Conservation (phyloP, 1,284 basidiomycete genomes). For the Leucoagaricus sp. region DNA sequence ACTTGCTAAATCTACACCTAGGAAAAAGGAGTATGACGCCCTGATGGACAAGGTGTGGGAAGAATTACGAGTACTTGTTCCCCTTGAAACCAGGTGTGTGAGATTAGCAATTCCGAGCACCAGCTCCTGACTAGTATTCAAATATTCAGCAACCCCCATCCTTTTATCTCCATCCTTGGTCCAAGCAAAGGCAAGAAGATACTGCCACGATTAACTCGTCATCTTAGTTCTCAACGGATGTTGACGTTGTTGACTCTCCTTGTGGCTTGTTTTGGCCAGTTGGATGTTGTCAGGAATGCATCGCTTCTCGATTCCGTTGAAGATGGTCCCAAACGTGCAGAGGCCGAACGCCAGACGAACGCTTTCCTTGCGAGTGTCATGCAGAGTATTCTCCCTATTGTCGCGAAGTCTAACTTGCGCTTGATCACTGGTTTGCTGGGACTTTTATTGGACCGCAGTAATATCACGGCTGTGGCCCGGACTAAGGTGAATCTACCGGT, state of each 20-base stretch:
- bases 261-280: slow-evolving; percentile 90
- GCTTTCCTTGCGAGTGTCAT: slow-evolving; percentile 86
- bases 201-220: slow-evolving; percentile 87
- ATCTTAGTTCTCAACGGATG: slow-evolving; percentile 79
- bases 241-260: slow-evolving; percentile 90
- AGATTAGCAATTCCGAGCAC: background rate
- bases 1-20: slow-evolving; percentile 26
- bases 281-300: slow-evolving; percentile 86
- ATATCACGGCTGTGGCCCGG: slow-evolving; percentile 71
- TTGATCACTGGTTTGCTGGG: slow-evolving; percentile 88
- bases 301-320: slow-evolving; percentile 67
- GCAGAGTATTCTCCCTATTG: slow-evolving; percentile 83
- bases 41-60: slow-evolving; percentile 80
- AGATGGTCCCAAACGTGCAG: slow-evolving; percentile 66
- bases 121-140: slow-evolving; percentile 1
- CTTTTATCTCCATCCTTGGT: slow-evolving; percentile 91
- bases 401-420: slow-evolving; percentile 77
- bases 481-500: slow-evolving; percentile 73
- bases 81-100: slow-evolving; percentile 83
- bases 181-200: slow-evolving; percentile 94
- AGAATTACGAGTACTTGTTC: slow-evolving; percentile 83
- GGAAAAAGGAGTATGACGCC: slow-evolving; percentile 62
- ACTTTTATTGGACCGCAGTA: slow-evolving; percentile 81
- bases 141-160: slow-evolving; percentile 80
- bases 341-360: slow-evolving; percentile 87